phyloP scores from a whole-genome alignment of 192 early-diverging fungal species.

The Backusella morwellensis region DNA sequence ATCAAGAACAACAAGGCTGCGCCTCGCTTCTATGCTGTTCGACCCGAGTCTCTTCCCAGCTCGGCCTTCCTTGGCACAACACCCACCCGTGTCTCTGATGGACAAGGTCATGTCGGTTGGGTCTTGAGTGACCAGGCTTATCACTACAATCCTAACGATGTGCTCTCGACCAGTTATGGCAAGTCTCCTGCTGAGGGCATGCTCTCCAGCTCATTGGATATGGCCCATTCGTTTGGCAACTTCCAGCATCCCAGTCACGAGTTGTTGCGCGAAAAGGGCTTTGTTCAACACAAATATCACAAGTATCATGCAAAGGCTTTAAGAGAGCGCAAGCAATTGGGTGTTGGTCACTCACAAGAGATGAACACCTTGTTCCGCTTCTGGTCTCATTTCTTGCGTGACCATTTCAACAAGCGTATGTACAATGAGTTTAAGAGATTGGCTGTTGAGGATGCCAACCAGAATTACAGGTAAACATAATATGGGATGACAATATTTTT shows the following conservation, averaged over 20 bases:
- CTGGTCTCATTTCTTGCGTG: constrained; percentile 98
- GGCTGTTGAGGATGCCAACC: constrained; percentile 84
- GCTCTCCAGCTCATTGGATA: constrained; percentile 49
- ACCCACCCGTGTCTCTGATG: constrained; percentile 37
- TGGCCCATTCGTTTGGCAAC: constrained; percentile 56
- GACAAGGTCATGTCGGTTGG: constrained; percentile 75
- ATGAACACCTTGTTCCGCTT: constrained; percentile 96
- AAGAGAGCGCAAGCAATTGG: constrained; percentile 87
- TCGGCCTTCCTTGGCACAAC: constrained; percentile 22
- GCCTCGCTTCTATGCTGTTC: constrained; percentile 55
- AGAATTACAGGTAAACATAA: constrained; percentile 64
- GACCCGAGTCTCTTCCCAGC: constrained; percentile 31
- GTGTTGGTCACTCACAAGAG: constrained; percentile 87
- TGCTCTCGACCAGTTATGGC: constrained; percentile 42
- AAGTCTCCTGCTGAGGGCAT: constrained; percentile 24
- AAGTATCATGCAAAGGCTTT: constrained; percentile 93
- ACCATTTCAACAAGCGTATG: constrained; percentile 94
- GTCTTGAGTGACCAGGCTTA: constrained; percentile 70
- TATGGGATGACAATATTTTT: not conserved
- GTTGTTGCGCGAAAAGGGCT: constrained; percentile 94
- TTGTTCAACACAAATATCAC: constrained; percentile 95
- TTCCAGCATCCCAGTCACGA: constrained; percentile 92
- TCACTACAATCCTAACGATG: constrained; percentile 53
- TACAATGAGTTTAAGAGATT: constrained; percentile 89
- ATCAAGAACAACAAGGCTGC: constrained; percentile 37